These are phyloP conservation scores for Phalaenopsis aphrodite DNA, from an alignment of 106 monocot genomes.

Conservation along the genomic window DNA sequence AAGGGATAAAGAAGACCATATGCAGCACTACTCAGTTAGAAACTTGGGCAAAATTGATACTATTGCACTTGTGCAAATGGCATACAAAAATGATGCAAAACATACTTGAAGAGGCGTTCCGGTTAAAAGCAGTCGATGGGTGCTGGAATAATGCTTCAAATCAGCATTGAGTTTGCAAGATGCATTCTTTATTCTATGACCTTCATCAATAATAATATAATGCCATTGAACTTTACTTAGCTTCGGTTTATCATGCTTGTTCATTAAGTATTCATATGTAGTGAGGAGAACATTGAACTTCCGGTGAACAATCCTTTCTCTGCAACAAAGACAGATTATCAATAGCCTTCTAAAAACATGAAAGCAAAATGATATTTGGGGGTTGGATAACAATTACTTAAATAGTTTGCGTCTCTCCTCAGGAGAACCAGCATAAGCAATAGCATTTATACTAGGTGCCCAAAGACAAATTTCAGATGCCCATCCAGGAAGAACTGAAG, in stretches of 20 bases:
- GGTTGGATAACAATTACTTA: slow-evolving; percentile 45
- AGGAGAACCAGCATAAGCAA: slow-evolving; percentile 83
- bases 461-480: slow-evolving; percentile 82
- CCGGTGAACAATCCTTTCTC: slow-evolving; percentile 82
- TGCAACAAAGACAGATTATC: slow-evolving; percentile 30
- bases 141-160: slow-evolving; percentile 88
- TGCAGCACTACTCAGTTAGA: neutral
- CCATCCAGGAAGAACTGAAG: slow-evolving; percentile 97
- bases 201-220: slow-evolving; percentile 99
- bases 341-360: neutral
- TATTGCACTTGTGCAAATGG: neutral
- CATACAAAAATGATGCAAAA: neutral
- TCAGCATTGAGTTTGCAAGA: slow-evolving; percentile 99
- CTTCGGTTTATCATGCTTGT: slow-evolving; percentile 97
- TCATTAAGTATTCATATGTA: slow-evolving; percentile 98
- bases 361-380: neutral
- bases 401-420: slow-evolving; percentile 90
- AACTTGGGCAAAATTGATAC: neutral
- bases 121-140: slow-evolving; percentile 86
- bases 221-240: slow-evolving; percentile 98
- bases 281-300: slow-evolving; percentile 98
- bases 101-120: slow-evolving; percentile 94
- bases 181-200: slow-evolving; percentile 99
- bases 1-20: neutral
- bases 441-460: slow-evolving; percentile 87